These are phyloP conservation scores for Paecilomyces niveus DNA, from an alignment of 2,329 filamentous ascomycete species.

Conservation along the genomic window DNA sequence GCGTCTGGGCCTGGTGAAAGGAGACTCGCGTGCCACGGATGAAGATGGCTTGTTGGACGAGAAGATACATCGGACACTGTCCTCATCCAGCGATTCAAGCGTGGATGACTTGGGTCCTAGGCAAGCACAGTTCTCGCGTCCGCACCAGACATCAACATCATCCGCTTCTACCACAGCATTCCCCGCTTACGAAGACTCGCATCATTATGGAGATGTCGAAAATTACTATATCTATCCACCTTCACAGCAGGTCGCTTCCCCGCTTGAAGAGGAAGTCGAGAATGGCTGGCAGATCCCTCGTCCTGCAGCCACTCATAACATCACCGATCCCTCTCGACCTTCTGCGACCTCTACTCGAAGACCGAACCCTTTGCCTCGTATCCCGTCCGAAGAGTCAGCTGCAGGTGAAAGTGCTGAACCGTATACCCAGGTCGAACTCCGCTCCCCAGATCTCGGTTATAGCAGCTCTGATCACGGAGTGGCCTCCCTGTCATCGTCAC, in stretches of 20 bases:
- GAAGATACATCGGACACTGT: conserved; percentile 19
- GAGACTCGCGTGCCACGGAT: conserved; percentile 44
- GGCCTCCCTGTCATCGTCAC: conserved; percentile 16
- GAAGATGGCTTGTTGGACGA: conserved; percentile 19
- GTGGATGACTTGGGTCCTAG: conserved; percentile 12
- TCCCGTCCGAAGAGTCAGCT: conserved; percentile 16
- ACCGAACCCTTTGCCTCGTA: conserved; percentile 23
- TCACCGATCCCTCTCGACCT: conserved; percentile 7
- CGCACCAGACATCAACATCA: conserved; percentile 16
- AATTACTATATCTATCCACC: conserved; percentile 9
- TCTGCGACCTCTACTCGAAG: conserved; percentile 15
- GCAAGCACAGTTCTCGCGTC: conserved; percentile 7
- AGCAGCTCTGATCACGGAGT: conserved; percentile 16
- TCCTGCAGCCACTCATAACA: not conserved
- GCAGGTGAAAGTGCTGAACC: conserved; percentile 2
- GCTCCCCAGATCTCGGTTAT: conserved; percentile 1
- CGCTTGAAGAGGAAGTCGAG: conserved; percentile 10
- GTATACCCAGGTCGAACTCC: conserved; percentile 5
- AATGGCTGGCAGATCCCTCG: conserved; percentile 8
- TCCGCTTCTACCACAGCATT: conserved; percentile 14
- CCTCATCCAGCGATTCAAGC: conserved; percentile 10
- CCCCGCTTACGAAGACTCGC: not conserved
- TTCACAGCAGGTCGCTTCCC: conserved; percentile 8
- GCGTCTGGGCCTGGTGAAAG: conserved; percentile 71
- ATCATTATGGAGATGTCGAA: not conserved